These are phyloP conservation scores for Paxillus involutus DNA, from an alignment of 768 basidiomycete genomes.

Conservation along the genomic window DNA sequence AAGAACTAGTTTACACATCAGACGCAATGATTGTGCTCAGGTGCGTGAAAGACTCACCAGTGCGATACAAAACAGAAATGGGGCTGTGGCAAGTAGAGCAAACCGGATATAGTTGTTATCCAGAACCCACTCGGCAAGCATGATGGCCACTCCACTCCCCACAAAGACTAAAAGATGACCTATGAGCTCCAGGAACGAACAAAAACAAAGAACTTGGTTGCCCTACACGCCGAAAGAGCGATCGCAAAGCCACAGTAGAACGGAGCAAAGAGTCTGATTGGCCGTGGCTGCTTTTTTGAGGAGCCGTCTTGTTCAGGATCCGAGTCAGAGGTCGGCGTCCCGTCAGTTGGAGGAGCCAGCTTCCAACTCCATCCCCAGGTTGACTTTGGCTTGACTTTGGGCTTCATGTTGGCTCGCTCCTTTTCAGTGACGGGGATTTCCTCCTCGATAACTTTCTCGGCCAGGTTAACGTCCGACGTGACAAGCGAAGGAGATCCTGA, in stretches of 20 bases:
- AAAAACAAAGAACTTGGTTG: neutral
- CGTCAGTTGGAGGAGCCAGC: slow-evolving; percentile 28
- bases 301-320: slow-evolving; percentile 59
- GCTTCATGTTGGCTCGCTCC: neutral
- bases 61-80: slow-evolving; percentile 75
- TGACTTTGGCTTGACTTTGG: slow-evolving; percentile 3
- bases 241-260: slow-evolving; percentile 68
- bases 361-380: slow-evolving; percentile 46
- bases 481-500: slow-evolving; percentile 46
- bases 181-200: slow-evolving; percentile 8
- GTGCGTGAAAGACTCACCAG: slow-evolving; percentile 44
- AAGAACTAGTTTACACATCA: slow-evolving; percentile 56
- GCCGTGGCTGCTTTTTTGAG: slow-evolving; percentile 33
- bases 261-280: slow-evolving; percentile 68
- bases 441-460: slow-evolving; percentile 36
- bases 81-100: slow-evolving; percentile 58
- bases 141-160: slow-evolving; percentile 53
- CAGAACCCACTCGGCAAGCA: slow-evolving; percentile 68
- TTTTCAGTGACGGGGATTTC: slow-evolving; percentile 21
- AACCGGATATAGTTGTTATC: slow-evolving; percentile 66
- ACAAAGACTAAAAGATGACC: slow-evolving; percentile 58
- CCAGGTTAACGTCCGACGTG: slow-evolving; percentile 53
- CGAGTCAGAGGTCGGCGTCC: slow-evolving; percentile 9
- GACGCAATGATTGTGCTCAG: neutral
- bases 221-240: slow-evolving; percentile 63